Percentiles rank a stretch among this genome's conserved stretches.
phyloP scores from a whole-genome alignment of 306 rosid genomes.

The Glycine soja region DNA sequence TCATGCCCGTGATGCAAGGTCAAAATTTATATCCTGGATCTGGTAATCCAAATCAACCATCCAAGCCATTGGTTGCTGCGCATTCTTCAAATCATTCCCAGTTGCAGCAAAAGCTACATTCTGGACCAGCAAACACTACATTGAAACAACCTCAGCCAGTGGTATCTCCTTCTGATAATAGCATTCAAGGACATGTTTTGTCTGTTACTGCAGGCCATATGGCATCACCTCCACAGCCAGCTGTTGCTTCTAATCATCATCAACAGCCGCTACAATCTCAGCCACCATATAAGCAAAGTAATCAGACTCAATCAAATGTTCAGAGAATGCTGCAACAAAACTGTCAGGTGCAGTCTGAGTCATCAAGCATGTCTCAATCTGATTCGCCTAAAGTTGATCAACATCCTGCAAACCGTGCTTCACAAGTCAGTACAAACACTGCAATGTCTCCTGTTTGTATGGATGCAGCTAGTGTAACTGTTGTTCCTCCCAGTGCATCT shows the following conservation, averaged over 20 bases:
- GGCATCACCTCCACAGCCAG: slow-evolving; percentile 61
- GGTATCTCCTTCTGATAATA: slow-evolving; percentile 72
- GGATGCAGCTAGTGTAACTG: slow-evolving; percentile 62
- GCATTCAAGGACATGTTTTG: slow-evolving; percentile 67
- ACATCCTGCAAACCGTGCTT: slow-evolving; percentile 60
- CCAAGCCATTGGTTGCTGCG: slow-evolving; percentile 70
- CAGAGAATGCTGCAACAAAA: slow-evolving; percentile 74
- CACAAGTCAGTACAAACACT: slow-evolving; percentile 60
- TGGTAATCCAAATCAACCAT: slow-evolving; percentile 67
- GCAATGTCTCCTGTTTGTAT: slow-evolving; percentile 61
- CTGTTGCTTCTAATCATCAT: slow-evolving; percentile 66
- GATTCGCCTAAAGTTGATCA: slow-evolving; percentile 72
- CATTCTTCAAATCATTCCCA: slow-evolving; percentile 76
- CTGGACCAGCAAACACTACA: slow-evolving; percentile 63
- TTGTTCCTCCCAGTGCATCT: slow-evolving; percentile 63
- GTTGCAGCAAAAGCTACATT: slow-evolving; percentile 69
- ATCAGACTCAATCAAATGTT: slow-evolving; percentile 68
- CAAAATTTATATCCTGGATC: slow-evolving; percentile 77
- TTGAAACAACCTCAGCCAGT: slow-evolving; percentile 71
- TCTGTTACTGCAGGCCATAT: slow-evolving; percentile 62
- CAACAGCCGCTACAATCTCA: slow-evolving; percentile 61
- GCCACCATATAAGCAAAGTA: slow-evolving; percentile 69
- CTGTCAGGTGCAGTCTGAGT: slow-evolving; percentile 65
- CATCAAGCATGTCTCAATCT: slow-evolving; percentile 61
- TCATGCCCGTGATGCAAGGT: slow-evolving; percentile 79